Percentiles rank a stretch among this genome's conserved stretches.
phyloP scores from a whole-genome alignment of 2,329 filamentous ascomycete genomes.

The Nemania sp. region DNA sequence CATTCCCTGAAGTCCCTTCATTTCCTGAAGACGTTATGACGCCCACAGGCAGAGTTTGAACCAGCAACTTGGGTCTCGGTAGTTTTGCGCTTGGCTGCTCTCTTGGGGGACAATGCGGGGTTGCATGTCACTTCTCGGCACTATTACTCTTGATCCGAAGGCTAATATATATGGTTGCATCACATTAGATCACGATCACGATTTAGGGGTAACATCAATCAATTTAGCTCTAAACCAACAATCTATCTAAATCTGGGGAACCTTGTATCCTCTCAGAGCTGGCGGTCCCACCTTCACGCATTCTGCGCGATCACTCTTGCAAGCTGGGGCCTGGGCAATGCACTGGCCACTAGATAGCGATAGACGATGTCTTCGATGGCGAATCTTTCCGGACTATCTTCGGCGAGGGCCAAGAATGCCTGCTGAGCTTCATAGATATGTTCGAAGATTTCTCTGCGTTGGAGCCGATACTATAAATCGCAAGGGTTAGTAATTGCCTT shows the following conservation, averaged over 20 bases:
- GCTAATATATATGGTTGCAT: constrained; percentile 8
- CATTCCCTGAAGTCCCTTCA: too few relatives aligned
- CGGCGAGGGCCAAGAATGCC: constrained; percentile 16
- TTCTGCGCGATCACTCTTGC: neutral
- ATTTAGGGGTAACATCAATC: neutral
- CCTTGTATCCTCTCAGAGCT: neutral
- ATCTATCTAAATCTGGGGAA: constrained; percentile 17
- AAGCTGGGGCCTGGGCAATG: neutral
- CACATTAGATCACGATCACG: neutral
- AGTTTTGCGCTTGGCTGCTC: constrained; percentile 10
- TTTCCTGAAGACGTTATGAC: too few relatives aligned
- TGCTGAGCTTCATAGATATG: constrained; percentile 20
- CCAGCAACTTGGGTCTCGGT: constrained; percentile 16
- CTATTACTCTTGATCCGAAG: constrained; percentile 2
- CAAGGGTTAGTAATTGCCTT: too few relatives aligned
- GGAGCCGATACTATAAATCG: constrained; percentile 26
- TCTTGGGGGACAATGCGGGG: neutral
- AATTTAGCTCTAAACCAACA: constrained; percentile 2
- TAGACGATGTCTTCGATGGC: constrained; percentile 20
- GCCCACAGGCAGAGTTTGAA: too few relatives aligned
- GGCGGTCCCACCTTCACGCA: neutral
- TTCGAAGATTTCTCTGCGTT: constrained; percentile 21
- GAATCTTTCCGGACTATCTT: neutral
- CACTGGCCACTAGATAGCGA: neutral
- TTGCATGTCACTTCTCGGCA: neutral